phyloP scores from a whole-genome alignment of 495 filamentous ascomycete species.

The Penicillium lagena region DNA sequence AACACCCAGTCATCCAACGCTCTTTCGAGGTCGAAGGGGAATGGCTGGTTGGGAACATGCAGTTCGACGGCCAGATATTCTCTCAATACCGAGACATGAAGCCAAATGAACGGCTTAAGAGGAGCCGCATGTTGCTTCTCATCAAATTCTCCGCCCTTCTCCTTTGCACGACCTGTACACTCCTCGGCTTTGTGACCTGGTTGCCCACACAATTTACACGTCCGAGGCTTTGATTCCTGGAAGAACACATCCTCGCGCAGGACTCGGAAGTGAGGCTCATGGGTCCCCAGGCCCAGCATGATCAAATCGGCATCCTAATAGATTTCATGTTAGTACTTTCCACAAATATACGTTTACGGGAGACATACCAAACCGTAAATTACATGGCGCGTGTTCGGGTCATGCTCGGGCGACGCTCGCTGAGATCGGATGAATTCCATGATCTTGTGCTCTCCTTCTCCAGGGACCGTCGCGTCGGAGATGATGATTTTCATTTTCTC shows the following conservation, averaged over 20 bases:
- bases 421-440: slow-evolving; percentile 98
- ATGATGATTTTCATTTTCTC: slow-evolving; percentile 95
- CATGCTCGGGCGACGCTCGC: slow-evolving; percentile 78
- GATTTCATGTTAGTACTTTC: slow-evolving; percentile 12
- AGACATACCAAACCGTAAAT: slow-evolving; percentile 70
- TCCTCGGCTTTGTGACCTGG: slow-evolving; percentile 79
- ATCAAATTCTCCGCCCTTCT: slow-evolving; percentile 78
- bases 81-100: slow-evolving; percentile 83
- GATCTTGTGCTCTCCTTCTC: slow-evolving; percentile 98
- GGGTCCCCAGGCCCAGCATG: slow-evolving; percentile 95
- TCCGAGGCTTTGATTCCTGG: slow-evolving; percentile 72
- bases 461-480: slow-evolving; percentile 94
- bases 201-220: slow-evolving; percentile 84
- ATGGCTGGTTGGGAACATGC: slow-evolving; percentile 69
- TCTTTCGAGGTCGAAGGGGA: slow-evolving; percentile 82
- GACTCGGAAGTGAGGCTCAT: slow-evolving; percentile 96
- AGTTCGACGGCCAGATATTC: slow-evolving; percentile 93
- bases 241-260: slow-evolving; percentile 96
- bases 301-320: slow-evolving; percentile 86
- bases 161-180: slow-evolving; percentile 75
- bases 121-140: slow-evolving; percentile 67
- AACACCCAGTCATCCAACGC: slow-evolving; percentile 99
- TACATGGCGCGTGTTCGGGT: slow-evolving; percentile 94
- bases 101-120: slow-evolving; percentile 94
- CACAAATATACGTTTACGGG: background rate